phyloP scores from a whole-genome alignment of 2,329 filamentous ascomycete species.

The Colletotrichum incanum region DNA sequence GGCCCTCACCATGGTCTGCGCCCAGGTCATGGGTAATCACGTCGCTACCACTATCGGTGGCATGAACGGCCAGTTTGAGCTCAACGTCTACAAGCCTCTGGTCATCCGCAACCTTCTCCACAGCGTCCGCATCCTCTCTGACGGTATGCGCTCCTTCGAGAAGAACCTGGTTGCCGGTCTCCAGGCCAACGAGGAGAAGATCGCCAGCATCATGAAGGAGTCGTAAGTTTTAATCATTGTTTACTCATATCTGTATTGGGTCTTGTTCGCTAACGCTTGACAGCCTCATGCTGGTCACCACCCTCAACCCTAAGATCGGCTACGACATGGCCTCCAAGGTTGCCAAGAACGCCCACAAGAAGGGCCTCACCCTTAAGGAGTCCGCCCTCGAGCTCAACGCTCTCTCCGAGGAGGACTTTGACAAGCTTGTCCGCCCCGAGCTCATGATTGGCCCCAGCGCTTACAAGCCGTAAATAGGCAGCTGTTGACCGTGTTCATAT shows the following conservation, averaged over 20 bases:
- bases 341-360: constrained; percentile 99
- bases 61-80: constrained; percentile 98
- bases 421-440: constrained; percentile 90
- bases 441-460: constrained; percentile 91
- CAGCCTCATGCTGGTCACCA: constrained; percentile 97
- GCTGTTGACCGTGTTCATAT: not conserved
- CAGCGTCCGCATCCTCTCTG: constrained; percentile 88
- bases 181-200: constrained; percentile 94
- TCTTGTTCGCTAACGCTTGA: constrained; percentile 44
- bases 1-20: constrained; percentile 96
- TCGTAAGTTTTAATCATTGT: constrained; percentile 72
- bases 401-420: constrained; percentile 90
- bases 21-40: constrained; percentile 98
- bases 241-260: not conserved
- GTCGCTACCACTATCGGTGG: constrained; percentile 93
- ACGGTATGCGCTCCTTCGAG: constrained; percentile 96
- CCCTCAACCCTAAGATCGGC: constrained; percentile 96
- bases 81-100: constrained; percentile 99
- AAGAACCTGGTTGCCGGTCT: constrained; percentile 92
- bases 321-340: constrained; percentile 98
- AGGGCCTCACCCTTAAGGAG: constrained; percentile 93
- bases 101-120: constrained; percentile 96
- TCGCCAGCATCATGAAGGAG: constrained; percentile 91
- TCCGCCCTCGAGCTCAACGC: constrained; percentile 95
- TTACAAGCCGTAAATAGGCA: constrained; percentile 63